Base-by-base conservation (phyloP, 1,284 basidiomycete genomes). In the Erythrobasidium hasegawianum region DNA sequence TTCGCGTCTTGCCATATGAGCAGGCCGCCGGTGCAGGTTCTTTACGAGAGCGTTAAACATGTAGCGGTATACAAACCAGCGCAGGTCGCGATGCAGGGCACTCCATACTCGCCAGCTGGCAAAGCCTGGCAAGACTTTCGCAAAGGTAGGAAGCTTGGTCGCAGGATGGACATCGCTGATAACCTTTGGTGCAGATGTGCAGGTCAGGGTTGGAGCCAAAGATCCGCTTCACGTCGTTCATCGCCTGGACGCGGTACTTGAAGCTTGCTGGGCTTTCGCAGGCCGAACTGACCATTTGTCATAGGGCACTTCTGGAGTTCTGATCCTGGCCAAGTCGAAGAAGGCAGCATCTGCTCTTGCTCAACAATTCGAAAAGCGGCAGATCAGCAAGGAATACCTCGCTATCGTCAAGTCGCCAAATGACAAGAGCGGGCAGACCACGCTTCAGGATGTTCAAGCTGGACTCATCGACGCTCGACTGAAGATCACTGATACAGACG, bases 201-300 rank as follows among this genome's bases (percentile, higher is more conserved):
- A 57, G 13, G 20, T 3, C 8, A 27, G n/a, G 26, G 26, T 52
- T 27, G 39, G 45, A 2, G 22, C 22, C 20, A 52, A 38, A n/a
- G 55, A 49, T 24, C 45, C 57, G 18, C 43, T 62, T 2, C 20
- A 49, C 22, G 27, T 49, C 10, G 66, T 68, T 10, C 66, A 68
- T 57, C 66, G 66, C 14, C 53, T 68, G 13, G 66, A 68, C 26
- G 43, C 66, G 7, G 66, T 67, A 43, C 39, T 39, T 41, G 38
- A 24, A 47, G 11, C 7, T 4, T 39, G 2, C n/a, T 7, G 39
- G 38, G 24, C 5, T 11, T 33, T 33, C 11, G 33, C 5, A 47
- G 7, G 43, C 43, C 4, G 27, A 59, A 24, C 58, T 50, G 13
- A 27, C 16, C 18, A 53, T 29, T 49, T 40, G 27, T 2, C 49